Conservation (phyloP, 306 rosid species). For the Luffa acutangula region DNA sequence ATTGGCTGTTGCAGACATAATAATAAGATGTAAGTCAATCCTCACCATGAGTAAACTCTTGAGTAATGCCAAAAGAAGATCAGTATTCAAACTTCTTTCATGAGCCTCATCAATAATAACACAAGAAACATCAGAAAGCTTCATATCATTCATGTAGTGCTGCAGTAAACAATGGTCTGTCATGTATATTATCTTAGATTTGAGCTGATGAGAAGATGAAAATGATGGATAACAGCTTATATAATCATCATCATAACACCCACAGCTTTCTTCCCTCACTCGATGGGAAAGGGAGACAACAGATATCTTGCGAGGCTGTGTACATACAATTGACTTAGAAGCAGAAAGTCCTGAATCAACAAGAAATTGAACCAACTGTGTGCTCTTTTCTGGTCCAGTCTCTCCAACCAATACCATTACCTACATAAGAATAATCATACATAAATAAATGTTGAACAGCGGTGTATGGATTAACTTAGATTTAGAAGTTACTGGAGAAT, state of each 20-base stretch:
- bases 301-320: constrained; percentile 95
- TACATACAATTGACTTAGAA: constrained; percentile 54
- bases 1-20: constrained; percentile 97
- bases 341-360: constrained; percentile 72
- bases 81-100: constrained; percentile 90
- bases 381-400: constrained; percentile 98
- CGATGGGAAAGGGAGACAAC: constrained; percentile 57
- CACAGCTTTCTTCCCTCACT: constrained; percentile 65
- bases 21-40: constrained; percentile 55
- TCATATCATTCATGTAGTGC: constrained; percentile 61
- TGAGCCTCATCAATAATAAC: constrained; percentile 92
- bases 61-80: constrained; percentile 73
- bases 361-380: constrained; percentile 85
- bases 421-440: constrained; percentile 24
- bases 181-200: constrained; percentile 53
- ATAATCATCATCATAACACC: constrained; percentile 42
- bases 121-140: constrained; percentile 56
- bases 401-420: constrained; percentile 74
- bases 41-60: constrained; percentile 51
- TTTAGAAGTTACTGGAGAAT: neutral
- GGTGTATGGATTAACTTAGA: neutral
- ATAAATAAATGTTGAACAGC: neutral
- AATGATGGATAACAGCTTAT: constrained; percentile 35
- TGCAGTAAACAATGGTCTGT: constrained; percentile 91
- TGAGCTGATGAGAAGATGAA: constrained; percentile 34